phyloP scores from a whole-genome alignment of 1,284 basidiomycete species.

The Ceratobasidium theobromae region DNA sequence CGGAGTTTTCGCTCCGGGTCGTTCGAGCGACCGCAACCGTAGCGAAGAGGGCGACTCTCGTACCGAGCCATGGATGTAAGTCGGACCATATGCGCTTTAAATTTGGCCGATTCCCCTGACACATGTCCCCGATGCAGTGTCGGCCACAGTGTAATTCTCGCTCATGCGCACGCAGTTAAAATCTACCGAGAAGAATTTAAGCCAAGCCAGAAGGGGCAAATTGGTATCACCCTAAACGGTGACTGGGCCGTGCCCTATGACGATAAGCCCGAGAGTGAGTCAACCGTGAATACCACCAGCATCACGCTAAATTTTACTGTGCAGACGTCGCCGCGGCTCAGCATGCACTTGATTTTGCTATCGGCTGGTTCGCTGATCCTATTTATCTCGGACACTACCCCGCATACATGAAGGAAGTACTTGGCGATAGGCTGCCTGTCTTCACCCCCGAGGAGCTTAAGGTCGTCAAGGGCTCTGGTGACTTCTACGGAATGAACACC shows the following conservation, averaged over 20 bases:
- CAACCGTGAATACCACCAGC: not conserved
- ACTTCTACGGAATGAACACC: slow-evolving; percentile 72
- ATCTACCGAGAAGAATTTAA: slow-evolving; percentile 65
- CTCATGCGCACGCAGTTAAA: slow-evolving; percentile 67
- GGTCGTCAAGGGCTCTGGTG: slow-evolving; percentile 67
- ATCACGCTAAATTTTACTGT: not conserved
- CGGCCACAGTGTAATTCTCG: slow-evolving; percentile 65
- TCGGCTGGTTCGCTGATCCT: slow-evolving; percentile 64
- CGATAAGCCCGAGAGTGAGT: slow-evolving; percentile 61
- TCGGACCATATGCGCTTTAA: slow-evolving; percentile 31
- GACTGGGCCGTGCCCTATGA: slow-evolving; percentile 72
- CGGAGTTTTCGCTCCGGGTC: slow-evolving; percentile 67
- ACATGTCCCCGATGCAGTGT: slow-evolving; percentile 48
- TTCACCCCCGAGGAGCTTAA: slow-evolving; percentile 63
- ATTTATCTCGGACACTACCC: slow-evolving; percentile 76
- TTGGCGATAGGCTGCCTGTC: slow-evolving; percentile 64
- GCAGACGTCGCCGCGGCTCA: slow-evolving; percentile 65
- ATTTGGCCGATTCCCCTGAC: not conserved
- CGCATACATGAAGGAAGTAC: slow-evolving; percentile 57
- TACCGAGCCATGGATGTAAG: slow-evolving; percentile 73
- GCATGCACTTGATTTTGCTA: slow-evolving; percentile 62
- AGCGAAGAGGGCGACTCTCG: slow-evolving; percentile 60
- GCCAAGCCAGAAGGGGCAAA: slow-evolving; percentile 55
- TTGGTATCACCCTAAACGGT: slow-evolving; percentile 75
- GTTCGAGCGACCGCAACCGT: slow-evolving; percentile 59